Evolutionary conservation across 2,329 filamentous ascomycete species (phyloP), one percentile per base, ranked within the genome.

Genomic region (Cucurbitaria berberidis): DNA sequence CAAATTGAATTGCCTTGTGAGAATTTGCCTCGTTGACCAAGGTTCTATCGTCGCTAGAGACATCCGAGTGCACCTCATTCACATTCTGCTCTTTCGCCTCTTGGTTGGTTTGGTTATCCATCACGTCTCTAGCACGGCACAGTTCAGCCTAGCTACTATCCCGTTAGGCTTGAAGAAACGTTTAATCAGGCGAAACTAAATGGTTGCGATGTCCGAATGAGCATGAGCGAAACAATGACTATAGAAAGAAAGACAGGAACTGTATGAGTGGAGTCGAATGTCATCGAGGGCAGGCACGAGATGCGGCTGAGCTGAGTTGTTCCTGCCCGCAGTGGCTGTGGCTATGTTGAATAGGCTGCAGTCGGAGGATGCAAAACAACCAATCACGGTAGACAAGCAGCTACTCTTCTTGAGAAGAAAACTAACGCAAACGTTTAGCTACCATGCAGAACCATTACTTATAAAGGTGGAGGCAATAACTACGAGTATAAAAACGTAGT

Each of bases 281-380:
- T 22, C 8, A 11, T 39, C 36, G 19, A 39, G 36, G 19, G 21
- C 13, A 39, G 45, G 32, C 21, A 26, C n/a, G 8, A 9, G 30
- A 16, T 18, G 50, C 26, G 40, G 38, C 43, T 52, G 43, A 48
- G 43, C 35, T n/a, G n/a, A 18, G 24, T n/a, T 41, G 43, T 19
- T 35, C n/a, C 13, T 41, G n/a, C n/a, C 44, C 7, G n/a, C 30
- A 22, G 41, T 27, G 51, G 45, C 51, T 53, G 19, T 27, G 51
- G 45, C 51, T 53, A n/a, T 48, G 50, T 34, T 26, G 40, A 27
- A 24, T 10, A 35, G 39, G 45, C 44, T 48, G 45, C 38, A 48
- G 45, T 11, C 11, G 24, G n/a, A 30, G 16, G 26, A 18, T 41
- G 50, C 44, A 53, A 44, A 24, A 46, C 18, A 29, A 26, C 51